These are phyloP conservation scores for Curvularia lunata DNA, from an alignment of 2,329 filamentous ascomycete genomes.

Conservation along the genomic window DNA sequence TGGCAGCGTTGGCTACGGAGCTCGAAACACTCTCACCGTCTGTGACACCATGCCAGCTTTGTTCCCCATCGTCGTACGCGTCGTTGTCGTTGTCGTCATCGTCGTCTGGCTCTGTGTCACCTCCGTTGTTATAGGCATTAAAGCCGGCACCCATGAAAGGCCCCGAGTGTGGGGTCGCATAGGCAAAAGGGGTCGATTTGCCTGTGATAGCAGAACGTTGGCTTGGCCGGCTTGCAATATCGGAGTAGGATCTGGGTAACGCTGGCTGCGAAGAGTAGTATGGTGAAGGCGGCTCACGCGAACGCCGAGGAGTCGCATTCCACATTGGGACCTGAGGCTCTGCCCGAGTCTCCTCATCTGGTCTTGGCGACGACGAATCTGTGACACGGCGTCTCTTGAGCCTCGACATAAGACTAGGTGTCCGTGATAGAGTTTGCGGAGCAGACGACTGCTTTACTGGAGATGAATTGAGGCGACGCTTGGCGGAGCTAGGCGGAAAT, in stretches of 20 bases:
- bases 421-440: constrained; percentile 40
- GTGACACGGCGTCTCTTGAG: constrained; percentile 57
- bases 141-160: constrained; percentile 39
- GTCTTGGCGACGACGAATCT: constrained; percentile 36
- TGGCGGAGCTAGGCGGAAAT: constrained; percentile 31
- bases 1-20: constrained; percentile 23
- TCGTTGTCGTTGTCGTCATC: constrained; percentile 42
- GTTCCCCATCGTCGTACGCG: constrained; percentile 32
- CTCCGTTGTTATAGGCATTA: constrained; percentile 33
- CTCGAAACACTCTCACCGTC: constrained; percentile 36
- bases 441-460: constrained; percentile 39
- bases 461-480: constrained; percentile 41
- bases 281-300: constrained; percentile 54
- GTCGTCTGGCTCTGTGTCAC: constrained; percentile 46
- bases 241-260: constrained; percentile 40
- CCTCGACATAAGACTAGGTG: constrained; percentile 44
- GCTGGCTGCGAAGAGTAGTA: constrained; percentile 45
- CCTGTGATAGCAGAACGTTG: constrained; percentile 46
- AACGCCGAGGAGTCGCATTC: constrained; percentile 52
- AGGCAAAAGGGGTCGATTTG: constrained; percentile 67
- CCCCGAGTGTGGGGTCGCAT: constrained; percentile 73
- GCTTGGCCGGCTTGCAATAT: constrained; percentile 52
- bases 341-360: constrained; percentile 16
- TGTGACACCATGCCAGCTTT: constrained; percentile 41
- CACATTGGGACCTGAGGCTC: constrained; percentile 41